These are phyloP conservation scores for Smallanthus sonchifolius DNA, from an alignment of 129 eudicot species.

Conservation along the genomic window DNA sequence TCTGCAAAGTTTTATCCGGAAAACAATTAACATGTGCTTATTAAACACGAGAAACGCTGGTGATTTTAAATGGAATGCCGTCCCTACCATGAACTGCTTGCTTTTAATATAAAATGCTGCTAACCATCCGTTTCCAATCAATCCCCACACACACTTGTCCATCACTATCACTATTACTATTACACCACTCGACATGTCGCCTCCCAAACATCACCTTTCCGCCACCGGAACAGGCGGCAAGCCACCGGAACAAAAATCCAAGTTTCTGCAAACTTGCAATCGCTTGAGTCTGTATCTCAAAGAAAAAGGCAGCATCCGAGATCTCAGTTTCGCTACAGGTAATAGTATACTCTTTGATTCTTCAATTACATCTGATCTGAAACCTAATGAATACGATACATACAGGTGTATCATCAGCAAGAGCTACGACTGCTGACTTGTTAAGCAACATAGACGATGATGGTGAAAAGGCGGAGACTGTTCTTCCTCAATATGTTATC, in stretches of 20 bases:
- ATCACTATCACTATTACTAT: too few relatives aligned
- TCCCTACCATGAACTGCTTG: constrained; percentile 15
- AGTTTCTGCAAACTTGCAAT: constrained; percentile 44
- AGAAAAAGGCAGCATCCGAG: constrained; percentile 46
- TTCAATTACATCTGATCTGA: not conserved
- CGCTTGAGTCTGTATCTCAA: constrained; percentile 50
- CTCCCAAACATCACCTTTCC: constrained; percentile 13
- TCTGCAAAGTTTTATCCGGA: not conserved
- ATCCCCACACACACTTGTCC: not conserved
- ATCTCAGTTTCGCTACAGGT: constrained; percentile 22
- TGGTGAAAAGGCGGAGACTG: constrained; percentile 8
- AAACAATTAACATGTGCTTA: constrained; percentile 41
- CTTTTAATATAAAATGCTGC: constrained; percentile 13
- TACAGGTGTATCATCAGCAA: constrained; percentile 25
- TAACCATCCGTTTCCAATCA: not conserved
- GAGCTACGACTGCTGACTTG: constrained; percentile 16
- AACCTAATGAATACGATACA: not conserved
- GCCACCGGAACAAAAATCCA: constrained; percentile 34
- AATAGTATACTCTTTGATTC: not conserved
- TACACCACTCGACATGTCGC: constrained; percentile 19
- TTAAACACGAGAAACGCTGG: not conserved
- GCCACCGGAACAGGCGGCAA: constrained; percentile 17
- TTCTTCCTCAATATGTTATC: constrained; percentile 23
- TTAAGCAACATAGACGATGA: constrained; percentile 10
- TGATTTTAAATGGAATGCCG: not conserved